Percentiles rank a stretch among this genome's conserved stretches.
These are phyloP conservation scores for Gaeumannomyces tritici DNA, from an alignment of 2,329 filamentous ascomycete genomes.

Conservation along the genomic window DNA sequence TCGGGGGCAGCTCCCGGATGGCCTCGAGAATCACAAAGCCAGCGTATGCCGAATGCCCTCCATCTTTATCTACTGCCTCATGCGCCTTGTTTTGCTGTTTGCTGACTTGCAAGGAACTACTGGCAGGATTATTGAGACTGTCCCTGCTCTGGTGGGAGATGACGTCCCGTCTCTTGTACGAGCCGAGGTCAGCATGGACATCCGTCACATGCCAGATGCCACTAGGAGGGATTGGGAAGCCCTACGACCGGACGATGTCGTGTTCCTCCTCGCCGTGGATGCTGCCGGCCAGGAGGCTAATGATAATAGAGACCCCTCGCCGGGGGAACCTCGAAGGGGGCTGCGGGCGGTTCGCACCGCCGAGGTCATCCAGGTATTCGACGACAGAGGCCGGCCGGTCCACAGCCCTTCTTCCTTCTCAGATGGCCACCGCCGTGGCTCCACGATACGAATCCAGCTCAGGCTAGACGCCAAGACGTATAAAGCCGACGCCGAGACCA, in stretches of 20 bases:
- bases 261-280: slow-evolving; percentile 76
- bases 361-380: slow-evolving; percentile 75
- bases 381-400: slow-evolving; percentile 70
- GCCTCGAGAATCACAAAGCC: slow-evolving; percentile 79
- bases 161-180: slow-evolving; percentile 74
- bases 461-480: slow-evolving; percentile 74
- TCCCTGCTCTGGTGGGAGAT: slow-evolving; percentile 74
- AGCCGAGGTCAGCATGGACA: slow-evolving; percentile 77
- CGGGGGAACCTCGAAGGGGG: slow-evolving; percentile 50
- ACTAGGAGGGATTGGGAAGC: slow-evolving; percentile 84
- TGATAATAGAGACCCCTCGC: slow-evolving; percentile 38
- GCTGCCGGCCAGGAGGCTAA: slow-evolving; percentile 41
- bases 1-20: slow-evolving; percentile 85
- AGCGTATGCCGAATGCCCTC: slow-evolving; percentile 31
- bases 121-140: slow-evolving; percentile 65
- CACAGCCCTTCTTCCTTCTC: slow-evolving; percentile 51
- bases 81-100: neutral
- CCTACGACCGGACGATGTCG: slow-evolving; percentile 74
- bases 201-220: slow-evolving; percentile 66
- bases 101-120: slow-evolving; percentile 8
- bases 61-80: neutral
- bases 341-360: slow-evolving; percentile 68
- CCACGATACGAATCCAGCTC: slow-evolving; percentile 62
- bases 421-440: slow-evolving; percentile 53
- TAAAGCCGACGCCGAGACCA: slow-evolving; percentile 63